phyloP scores from a whole-genome alignment of 345 rosid genomes.

The Citrus australasica region DNA sequence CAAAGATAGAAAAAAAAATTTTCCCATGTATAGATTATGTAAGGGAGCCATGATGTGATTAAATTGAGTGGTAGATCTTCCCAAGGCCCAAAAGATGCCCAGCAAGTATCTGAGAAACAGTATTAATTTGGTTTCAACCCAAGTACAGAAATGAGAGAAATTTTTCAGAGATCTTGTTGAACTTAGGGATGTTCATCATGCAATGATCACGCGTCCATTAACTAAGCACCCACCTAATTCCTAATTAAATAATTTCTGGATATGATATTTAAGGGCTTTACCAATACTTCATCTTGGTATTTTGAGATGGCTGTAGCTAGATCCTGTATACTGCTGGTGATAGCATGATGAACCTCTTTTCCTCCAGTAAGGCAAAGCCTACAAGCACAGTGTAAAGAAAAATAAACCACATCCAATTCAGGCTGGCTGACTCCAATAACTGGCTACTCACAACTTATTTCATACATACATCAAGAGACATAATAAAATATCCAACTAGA shows the following conservation, averaged over 20 bases:
- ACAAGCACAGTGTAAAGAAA: conserved; percentile 11
- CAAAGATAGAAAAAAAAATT: background rate
- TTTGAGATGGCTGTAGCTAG: conserved; percentile 71
- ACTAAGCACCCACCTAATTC: background rate
- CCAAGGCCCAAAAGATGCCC: background rate
- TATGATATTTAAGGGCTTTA: conserved; percentile 31
- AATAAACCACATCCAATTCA: background rate
- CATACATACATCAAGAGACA: background rate
- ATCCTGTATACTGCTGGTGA: conserved; percentile 92
- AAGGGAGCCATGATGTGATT: background rate
- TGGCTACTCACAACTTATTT: background rate
- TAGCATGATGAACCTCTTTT: conserved; percentile 92
- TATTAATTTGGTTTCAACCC: background rate
- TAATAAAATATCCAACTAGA: conserved; percentile 5
- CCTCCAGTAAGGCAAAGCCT: conserved; percentile 91
- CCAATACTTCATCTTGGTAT: conserved; percentile 96
- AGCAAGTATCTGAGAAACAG: background rate
- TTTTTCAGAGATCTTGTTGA: background rate
- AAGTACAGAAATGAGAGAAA: background rate
- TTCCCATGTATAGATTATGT: background rate
- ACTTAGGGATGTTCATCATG: background rate
- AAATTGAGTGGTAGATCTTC: background rate
- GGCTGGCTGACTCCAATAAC: background rate
- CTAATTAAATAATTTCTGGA: background rate
- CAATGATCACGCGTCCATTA: background rate